These are phyloP conservation scores for Melampsora americana DNA, from an alignment of 1,284 basidiomycete species.

Conservation along the genomic window DNA sequence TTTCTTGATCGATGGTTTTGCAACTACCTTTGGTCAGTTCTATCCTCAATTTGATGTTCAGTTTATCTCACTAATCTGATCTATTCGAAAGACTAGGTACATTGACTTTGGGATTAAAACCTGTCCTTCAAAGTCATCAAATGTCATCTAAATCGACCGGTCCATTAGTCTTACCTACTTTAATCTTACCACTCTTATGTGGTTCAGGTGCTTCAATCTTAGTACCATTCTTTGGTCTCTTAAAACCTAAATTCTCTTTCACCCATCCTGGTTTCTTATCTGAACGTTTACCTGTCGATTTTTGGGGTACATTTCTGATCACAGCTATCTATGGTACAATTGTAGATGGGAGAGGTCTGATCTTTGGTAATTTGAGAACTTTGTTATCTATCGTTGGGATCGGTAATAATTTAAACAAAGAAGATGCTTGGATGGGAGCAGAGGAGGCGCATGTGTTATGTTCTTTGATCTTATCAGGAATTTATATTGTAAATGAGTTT, in stretches of 20 bases:
- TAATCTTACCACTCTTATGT: slow-evolving; percentile 37
- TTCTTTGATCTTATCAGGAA: slow-evolving; percentile 29
- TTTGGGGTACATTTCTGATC: slow-evolving; percentile 40
- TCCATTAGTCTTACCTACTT: slow-evolving; percentile 28
- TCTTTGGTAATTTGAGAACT: slow-evolving; percentile 21
- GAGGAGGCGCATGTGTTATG: slow-evolving; percentile 38
- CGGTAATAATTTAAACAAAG: background rate
- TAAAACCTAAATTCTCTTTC: slow-evolving; percentile 32
- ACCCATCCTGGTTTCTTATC: slow-evolving; percentile 31
- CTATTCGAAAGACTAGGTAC: slow-evolving; percentile 18
- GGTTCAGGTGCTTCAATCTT: slow-evolving; percentile 40
- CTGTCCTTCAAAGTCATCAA: slow-evolving; percentile 12
- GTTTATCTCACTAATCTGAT: background rate
- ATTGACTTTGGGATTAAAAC: slow-evolving; percentile 30
- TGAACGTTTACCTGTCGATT: slow-evolving; percentile 24
- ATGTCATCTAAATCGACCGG: slow-evolving; percentile 7
- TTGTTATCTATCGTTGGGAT: background rate
- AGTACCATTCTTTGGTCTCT: slow-evolving; percentile 39
- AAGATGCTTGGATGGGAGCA: slow-evolving; percentile 23
- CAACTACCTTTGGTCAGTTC: slow-evolving; percentile 32
- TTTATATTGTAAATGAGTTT: slow-evolving; percentile 28
- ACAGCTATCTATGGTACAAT: slow-evolving; percentile 32
- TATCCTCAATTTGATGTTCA: background rate
- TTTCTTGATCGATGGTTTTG: slow-evolving; percentile 37
- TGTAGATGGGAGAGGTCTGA: slow-evolving; percentile 31